Base-by-base conservation (phyloP, 2,329 filamentous ascomycete species). In the Cordyceps tenuipes region DNA sequence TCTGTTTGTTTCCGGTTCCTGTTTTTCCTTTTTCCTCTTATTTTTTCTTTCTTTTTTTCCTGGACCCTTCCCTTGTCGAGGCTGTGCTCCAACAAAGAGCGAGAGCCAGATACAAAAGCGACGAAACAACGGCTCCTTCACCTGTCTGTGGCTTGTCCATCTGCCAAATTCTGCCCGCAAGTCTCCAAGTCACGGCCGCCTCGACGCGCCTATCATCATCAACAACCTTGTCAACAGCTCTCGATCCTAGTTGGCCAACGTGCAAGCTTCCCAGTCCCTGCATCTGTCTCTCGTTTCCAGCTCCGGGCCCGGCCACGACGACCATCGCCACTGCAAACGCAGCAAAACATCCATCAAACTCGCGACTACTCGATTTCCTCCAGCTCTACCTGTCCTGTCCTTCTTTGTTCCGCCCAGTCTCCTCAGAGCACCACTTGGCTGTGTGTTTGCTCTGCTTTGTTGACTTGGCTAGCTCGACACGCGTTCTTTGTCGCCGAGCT, bases 261-360 rank as follows among this genome's bases (percentile, higher is more conserved):
- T 46, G 23, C 17, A n/a, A 12, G 36, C 48, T 36, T 29, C 3
- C 41, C 41, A 51, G 41, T 26, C 13, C 47, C 46, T n/a, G 56
- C 26, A 41, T 52, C 46, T 46, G 56, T 59, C 56, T 13, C 44
- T 59, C 56, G 56, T 59, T 59, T 58, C 17, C 39, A 12, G 19
- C 21, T 29, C 13, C 29, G 29, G 29, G 5, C 29, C 44, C 41
- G n/a, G 17, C 21, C 21, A 6, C 44, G 15, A 26, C 44, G 10
- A 47, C 44, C 44, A 23, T 47, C 44, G 15, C 10, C 9, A 47
- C 15, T 10, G 23, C 21, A 15, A 47, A 9, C 44, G 15, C 44
- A 47, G 7, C 31, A 36, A n/a, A 36, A 23, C 15, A 36, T 8
- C 12, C 23, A 6, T 19, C 21, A 29, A 5, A 44, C 44, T 48